Evolutionary conservation across 2,329 filamentous ascomycete species (phyloP).

Genomic region (Fonsecaea erecta): DNA sequence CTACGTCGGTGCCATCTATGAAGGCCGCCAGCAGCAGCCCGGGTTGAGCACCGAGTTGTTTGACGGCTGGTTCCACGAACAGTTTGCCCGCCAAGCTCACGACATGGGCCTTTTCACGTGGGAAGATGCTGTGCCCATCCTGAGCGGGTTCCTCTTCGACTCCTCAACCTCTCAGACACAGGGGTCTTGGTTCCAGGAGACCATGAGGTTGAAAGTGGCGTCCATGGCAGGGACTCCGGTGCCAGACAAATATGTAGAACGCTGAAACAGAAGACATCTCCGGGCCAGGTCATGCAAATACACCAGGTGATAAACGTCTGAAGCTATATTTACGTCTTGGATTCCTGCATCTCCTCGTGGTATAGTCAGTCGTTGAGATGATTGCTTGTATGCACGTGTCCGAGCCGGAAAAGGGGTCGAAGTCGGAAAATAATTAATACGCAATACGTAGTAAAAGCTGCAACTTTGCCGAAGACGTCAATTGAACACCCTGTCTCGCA

Average conservation of each 20-base stretch:
- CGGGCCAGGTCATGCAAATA: not conserved
- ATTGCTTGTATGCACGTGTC: not conserved
- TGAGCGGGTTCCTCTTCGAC: not conserved
- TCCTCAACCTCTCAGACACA: not conserved
- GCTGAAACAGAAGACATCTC: no score
- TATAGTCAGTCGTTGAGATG: not conserved
- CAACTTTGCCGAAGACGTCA: conserved; percentile 10
- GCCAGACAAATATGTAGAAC: not conserved
- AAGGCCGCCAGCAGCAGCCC: not conserved
- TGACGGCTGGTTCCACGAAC: conserved; percentile 1
- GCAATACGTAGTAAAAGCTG: not conserved
- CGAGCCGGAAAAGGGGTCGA: not conserved
- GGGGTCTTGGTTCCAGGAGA: not conserved
- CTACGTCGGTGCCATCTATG: not conserved
- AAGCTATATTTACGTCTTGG: not conserved
- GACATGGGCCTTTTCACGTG: not conserved
- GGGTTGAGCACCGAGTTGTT: not conserved
- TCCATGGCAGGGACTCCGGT: not conserved
- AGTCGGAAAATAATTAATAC: not conserved
- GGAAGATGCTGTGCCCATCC: not conserved
- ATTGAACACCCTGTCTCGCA: conserved; percentile 15
- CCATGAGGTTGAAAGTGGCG: not conserved
- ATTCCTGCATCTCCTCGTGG: not conserved
- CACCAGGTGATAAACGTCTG: not conserved
- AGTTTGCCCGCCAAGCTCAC: not conserved